Evolutionary conservation across 495 filamentous ascomycete species (phyloP).

Genomic region (Oleoguttula mirabilis): DNA sequence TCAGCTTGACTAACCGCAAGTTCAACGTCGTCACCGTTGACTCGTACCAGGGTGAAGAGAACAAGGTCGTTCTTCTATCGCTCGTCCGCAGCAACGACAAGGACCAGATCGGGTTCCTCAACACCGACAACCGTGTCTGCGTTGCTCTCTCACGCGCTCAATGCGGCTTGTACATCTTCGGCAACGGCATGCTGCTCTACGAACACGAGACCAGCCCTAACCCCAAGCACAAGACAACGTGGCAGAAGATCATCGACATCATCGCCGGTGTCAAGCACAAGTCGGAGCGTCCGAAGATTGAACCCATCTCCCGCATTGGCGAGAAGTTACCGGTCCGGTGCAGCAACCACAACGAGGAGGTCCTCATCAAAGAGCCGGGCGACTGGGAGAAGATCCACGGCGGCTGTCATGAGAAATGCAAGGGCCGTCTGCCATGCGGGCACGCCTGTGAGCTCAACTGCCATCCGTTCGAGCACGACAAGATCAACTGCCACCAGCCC

Average conservation of each 20-base stretch:
- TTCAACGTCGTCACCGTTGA: slow-evolving; percentile 78
- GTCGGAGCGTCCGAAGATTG: slow-evolving; percentile 3
- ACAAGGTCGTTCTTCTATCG: slow-evolving; percentile 73
- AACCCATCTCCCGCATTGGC: slow-evolving; percentile 6
- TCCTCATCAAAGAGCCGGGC: slow-evolving; percentile 33
- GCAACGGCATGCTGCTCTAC: slow-evolving; percentile 51
- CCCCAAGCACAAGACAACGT: slow-evolving; percentile 26
- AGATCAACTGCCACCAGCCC: slow-evolving; percentile 21
- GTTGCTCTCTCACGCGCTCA: slow-evolving; percentile 84
- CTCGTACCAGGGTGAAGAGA: slow-evolving; percentile 91
- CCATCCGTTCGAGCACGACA: slow-evolving; percentile 31
- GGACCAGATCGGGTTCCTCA: slow-evolving; percentile 55
- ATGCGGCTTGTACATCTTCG: slow-evolving; percentile 78
- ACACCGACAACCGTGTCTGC: slow-evolving; percentile 65
- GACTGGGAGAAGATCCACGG: slow-evolving; percentile 42
- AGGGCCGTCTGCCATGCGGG: slow-evolving; percentile 34
- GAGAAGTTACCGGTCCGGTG: slow-evolving; percentile 18
- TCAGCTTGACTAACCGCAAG: slow-evolving; percentile 39
- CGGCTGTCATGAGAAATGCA: slow-evolving; percentile 46
- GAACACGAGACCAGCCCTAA: not conserved
- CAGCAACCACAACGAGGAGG: slow-evolving; percentile 30
- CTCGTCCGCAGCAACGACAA: slow-evolving; percentile 60
- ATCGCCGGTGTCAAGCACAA: slow-evolving; percentile 21
- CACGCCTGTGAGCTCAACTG: slow-evolving; percentile 38
- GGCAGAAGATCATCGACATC: slow-evolving; percentile 26